Evolutionary conservation across 176 grass and related monocot genomes (phyloP).

Genomic region (Bolboschoenus planiculmis): DNA sequence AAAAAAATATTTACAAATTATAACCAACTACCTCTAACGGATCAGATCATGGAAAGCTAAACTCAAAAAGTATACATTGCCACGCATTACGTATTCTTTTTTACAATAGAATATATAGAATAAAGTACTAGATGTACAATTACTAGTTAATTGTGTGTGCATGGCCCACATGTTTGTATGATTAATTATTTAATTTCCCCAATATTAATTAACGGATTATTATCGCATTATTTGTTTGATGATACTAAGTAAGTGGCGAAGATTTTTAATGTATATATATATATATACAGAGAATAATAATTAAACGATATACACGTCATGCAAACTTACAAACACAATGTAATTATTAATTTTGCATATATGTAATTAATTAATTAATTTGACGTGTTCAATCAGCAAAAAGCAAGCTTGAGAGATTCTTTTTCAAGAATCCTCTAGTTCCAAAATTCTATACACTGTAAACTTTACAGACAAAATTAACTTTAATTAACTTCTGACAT

Average conservation of each 20-base stretch:
- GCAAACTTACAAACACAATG: neutral
- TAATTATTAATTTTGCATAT: neutral
- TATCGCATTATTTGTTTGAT: neutral
- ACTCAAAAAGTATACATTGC: slow-evolving; percentile 2
- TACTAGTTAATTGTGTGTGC: neutral
- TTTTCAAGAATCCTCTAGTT: slow-evolving; percentile 10
- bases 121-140: neutral
- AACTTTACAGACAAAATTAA: neutral
- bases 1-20: too few relatives aligned
- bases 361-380: too few relatives aligned
- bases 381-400: neutral
- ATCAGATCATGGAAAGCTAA: slow-evolving; percentile 6
- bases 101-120: neutral
- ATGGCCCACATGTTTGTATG: neutral
- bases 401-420: neutral
- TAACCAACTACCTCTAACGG: neutral
- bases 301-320: neutral
- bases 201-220: neutral
- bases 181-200: neutral
- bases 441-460: too few relatives aligned
- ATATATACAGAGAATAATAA: neutral
- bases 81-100: slow-evolving; percentile 6
- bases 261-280: neutral
- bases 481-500: neutral
- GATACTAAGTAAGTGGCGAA: neutral